These are phyloP conservation scores for Sarocladium strictum DNA, from an alignment of 2,329 filamentous ascomycete genomes.

Conservation along the genomic window DNA sequence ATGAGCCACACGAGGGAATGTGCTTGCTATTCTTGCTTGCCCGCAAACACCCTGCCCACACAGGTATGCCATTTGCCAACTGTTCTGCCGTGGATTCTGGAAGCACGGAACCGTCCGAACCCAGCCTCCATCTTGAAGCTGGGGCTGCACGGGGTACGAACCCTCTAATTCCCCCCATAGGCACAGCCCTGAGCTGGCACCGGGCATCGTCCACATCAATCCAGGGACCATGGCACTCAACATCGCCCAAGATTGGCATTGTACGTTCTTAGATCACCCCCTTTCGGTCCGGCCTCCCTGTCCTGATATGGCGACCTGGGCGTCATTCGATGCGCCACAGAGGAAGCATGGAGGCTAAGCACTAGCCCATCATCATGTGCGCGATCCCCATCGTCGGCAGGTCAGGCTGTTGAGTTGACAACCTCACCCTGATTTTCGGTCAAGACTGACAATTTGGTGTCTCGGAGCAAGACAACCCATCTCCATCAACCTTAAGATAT, in stretches of 20 bases:
- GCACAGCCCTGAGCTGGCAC: not conserved
- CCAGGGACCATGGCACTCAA: no score
- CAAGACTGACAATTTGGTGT: not conserved
- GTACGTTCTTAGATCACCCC: no score
- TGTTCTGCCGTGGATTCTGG: not conserved
- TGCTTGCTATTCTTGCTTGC: not conserved
- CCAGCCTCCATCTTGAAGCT: not conserved
- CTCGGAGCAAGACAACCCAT: slow-evolving; percentile 5
- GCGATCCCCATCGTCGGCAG: not conserved
- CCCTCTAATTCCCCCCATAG: not conserved
- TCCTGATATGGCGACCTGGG: no score
- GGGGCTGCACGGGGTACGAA: not conserved
- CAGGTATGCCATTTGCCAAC: not conserved
- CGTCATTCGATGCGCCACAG: no score
- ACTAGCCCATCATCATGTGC: no score
- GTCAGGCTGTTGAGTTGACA: not conserved
- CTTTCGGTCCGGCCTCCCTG: no score
- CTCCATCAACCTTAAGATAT: not conserved
- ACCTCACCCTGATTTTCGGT: not conserved
- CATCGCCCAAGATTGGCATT: no score
- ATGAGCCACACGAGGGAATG: no score
- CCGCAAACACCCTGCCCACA: no score
- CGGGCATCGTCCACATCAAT: not conserved
- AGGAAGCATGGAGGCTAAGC: no score
- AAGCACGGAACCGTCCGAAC: not conserved